These are phyloP conservation scores for Diaporthe eres DNA, from an alignment of 2,329 filamentous ascomycete species.

Conservation along the genomic window DNA sequence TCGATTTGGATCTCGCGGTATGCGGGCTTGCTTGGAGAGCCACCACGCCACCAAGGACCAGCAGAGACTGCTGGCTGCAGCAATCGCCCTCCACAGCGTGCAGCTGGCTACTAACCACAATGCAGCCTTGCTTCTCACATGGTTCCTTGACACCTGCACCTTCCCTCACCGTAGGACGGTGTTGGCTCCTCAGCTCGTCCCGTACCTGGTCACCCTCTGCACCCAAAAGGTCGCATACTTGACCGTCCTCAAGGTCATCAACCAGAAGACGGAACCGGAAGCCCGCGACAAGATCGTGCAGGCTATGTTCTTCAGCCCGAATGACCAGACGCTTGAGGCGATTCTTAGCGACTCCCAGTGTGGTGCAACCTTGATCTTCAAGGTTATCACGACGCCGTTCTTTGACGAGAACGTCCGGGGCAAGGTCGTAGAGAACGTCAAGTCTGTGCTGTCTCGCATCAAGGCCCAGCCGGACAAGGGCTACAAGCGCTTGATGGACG, in stretches of 20 bases:
- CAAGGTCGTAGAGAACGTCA: constrained; percentile 93
- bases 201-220: constrained; percentile 93
- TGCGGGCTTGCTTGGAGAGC: constrained; percentile 96
- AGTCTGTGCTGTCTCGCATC: constrained; percentile 87
- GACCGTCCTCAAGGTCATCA: constrained; percentile 97
- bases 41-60: constrained; percentile 96
- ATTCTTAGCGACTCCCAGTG: constrained; percentile 93
- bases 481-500: constrained; percentile 99
- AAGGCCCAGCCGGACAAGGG: constrained; percentile 96
- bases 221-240: constrained; percentile 99
- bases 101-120: constrained; percentile 97
- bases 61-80: constrained; percentile 92
- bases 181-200: constrained; percentile 90
- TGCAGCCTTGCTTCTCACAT: constrained; percentile 92
- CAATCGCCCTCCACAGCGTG: constrained; percentile 96
- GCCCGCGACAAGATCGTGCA: constrained; percentile 91
- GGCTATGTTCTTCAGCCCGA: constrained; percentile 91
- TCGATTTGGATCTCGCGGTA: constrained; percentile 93
- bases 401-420: constrained; percentile 91
- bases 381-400: constrained; percentile 97
- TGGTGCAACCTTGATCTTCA: constrained; percentile 97
- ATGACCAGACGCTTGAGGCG: constrained; percentile 88
- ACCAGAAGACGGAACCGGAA: constrained; percentile 94
- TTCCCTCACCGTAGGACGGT: constrained; percentile 94
- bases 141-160: constrained; percentile 98